A percentile compares a stretch with the other conserved stretches of the same genome.
Evolutionary conservation across 495 filamentous ascomycete genomes (phyloP).

Genomic region (Cercophora sp.): DNA sequence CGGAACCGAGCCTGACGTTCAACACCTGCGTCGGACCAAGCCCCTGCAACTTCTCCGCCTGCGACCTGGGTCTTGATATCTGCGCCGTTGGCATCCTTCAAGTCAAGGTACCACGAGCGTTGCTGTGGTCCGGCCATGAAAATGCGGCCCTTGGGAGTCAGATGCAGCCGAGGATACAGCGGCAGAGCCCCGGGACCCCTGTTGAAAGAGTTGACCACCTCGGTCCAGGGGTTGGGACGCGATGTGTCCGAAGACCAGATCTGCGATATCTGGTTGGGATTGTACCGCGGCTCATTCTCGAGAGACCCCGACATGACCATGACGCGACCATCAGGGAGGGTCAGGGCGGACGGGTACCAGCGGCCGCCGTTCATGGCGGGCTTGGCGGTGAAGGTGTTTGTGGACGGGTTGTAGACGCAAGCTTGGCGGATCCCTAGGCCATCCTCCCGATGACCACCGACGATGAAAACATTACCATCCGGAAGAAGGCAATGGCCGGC

Average conservation of each 20-base stretch:
- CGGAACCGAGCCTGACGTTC: constrained; percentile 6
- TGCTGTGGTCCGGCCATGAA: not conserved
- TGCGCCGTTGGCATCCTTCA: not conserved
- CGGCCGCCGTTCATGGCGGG: constrained; percentile 1
- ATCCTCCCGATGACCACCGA: constrained; percentile 7
- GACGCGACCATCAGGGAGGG: constrained; percentile 8
- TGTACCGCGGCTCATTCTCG: not conserved
- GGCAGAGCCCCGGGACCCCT: not conserved
- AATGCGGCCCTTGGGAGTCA: constrained; percentile 1
- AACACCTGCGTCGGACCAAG: not conserved
- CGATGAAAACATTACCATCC: constrained; percentile 6
- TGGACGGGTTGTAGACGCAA: not conserved
- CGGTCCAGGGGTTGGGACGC: not conserved
- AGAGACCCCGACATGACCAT: constrained; percentile 5
- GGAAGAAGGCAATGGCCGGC: constrained; percentile 6
- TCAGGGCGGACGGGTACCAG: constrained; percentile 11
- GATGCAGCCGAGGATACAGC: constrained; percentile 4
- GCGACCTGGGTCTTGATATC: not conserved
- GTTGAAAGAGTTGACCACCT: constrained; percentile 1
- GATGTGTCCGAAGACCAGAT: constrained; percentile 2
- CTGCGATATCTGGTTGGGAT: constrained; percentile 6
- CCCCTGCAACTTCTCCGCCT: not conserved
- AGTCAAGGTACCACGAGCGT: not conserved
- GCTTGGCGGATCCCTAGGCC: constrained; percentile 1
- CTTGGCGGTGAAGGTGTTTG: constrained; percentile 9